Evolutionary conservation across 768 basidiomycete genomes (phyloP).

Genomic region (Mycena alexandri): DNA sequence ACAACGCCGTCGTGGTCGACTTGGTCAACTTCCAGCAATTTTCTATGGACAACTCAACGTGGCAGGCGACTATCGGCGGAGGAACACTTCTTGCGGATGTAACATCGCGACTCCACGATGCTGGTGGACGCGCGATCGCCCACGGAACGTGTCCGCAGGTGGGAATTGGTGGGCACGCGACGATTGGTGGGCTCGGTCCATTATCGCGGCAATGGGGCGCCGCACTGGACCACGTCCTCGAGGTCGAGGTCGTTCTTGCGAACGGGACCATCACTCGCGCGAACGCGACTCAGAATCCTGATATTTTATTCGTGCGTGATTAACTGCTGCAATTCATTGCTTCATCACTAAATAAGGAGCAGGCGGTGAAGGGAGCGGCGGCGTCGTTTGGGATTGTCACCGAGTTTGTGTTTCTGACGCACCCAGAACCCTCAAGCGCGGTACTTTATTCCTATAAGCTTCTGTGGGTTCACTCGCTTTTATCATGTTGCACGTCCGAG

Average conservation of each 20-base stretch:
- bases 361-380: conserved; percentile 47
- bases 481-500: not conserved
- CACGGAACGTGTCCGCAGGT: conserved; percentile 50
- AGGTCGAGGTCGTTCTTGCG: conserved; percentile 42
- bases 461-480: not conserved
- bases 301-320: conserved; percentile 40
- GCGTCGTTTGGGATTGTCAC: conserved; percentile 49
- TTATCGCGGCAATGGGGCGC: conserved; percentile 41
- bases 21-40: conserved; percentile 42
- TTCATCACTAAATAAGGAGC: not conserved
- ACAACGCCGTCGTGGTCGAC: conserved; percentile 48
- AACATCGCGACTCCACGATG: conserved; percentile 35
- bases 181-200: conserved; percentile 41
- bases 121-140: conserved; percentile 42
- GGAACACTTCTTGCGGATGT: conserved; percentile 44
- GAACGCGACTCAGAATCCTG: conserved; percentile 40
- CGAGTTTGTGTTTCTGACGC: conserved; percentile 42
- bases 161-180: conserved; percentile 43
- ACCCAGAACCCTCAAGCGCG: conserved; percentile 39
- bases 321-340: not conserved
- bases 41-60: conserved; percentile 42
- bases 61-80: conserved; percentile 42
- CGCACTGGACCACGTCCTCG: conserved; percentile 44
- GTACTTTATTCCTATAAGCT: conserved; percentile 29
- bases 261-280: conserved; percentile 40